Evolutionary conservation across 164 flowering plant species (phyloP), one percentile per base, ranked within the genome.

Genomic region (Chimonanthus salicifolius): DNA sequence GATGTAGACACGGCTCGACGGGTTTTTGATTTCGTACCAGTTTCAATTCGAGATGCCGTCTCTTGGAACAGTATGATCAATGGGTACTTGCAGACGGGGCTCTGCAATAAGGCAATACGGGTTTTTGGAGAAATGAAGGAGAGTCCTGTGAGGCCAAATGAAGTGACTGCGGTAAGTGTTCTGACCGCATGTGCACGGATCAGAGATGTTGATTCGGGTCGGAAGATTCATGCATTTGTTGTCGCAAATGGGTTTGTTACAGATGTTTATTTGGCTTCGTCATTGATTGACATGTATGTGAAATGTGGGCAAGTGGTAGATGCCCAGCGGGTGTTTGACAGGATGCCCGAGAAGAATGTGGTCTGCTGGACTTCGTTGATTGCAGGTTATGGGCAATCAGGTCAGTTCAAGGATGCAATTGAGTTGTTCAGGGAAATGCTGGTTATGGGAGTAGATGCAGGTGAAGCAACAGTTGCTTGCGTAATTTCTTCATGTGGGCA

Each of bases 51-150:
- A 20, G 82, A 82, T 58, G 78, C 78, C 43, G 81, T 78, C 50
- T 65, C 85, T 21, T 82, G 83, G 81, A 80, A 82, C 43, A 78
- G 81, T 78, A 65, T 82, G 76, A 76, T 82, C 16, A 78, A 81
- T 18, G 84, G 82, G 43, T 78, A 74, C 54, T 16, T 81, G 77
- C 80, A 75, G 69, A 46, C 69, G 4, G 69, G 64, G 8, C 54
- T 47, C 3, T 70, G 71, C 63, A 18, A 45, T 20, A 69, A 76
- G 20, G 83, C 81, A n/a, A 48, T 82, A 62, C 16, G 71, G 21
- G 64, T 80, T 70, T 80, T 80, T 49, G 76, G 64, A 43, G 16
- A 64, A 16, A 79, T 79, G 81, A 69, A 9, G 46, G 47, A 47
- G n/a, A 58, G 13, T 20, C 21, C 3, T 45, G 72, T 69, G 6